A percentile compares a stretch with the other conserved stretches of the same genome.
phyloP scores from a whole-genome alignment of 495 filamentous ascomycete genomes.

The Penicillium turbatum region DNA sequence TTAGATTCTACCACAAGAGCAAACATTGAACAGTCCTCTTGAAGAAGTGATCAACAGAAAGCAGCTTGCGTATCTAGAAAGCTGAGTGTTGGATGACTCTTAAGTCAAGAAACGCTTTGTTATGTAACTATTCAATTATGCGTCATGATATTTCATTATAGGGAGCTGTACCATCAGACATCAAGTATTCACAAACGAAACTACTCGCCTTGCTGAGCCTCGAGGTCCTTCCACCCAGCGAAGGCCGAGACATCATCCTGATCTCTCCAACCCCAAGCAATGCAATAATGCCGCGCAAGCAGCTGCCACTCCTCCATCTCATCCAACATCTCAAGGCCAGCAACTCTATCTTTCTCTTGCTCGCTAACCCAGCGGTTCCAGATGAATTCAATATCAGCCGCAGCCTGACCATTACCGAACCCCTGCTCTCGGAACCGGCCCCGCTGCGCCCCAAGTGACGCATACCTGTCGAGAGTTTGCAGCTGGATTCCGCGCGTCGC shows the following conservation, averaged over 20 bases:
- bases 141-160: background rate
- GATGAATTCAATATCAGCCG: constrained; percentile 65
- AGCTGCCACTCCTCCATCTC: constrained; percentile 94
- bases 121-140: no score
- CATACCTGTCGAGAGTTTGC: constrained; percentile 73
- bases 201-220: constrained; percentile 24
- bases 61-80: no score
- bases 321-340: constrained; percentile 79
- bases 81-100: no score
- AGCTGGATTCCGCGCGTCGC: constrained; percentile 78
- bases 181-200: background rate
- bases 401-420: constrained; percentile 52
- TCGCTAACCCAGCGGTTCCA: constrained; percentile 69
- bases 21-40: no score
- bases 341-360: constrained; percentile 76
- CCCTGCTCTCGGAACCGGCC: constrained; percentile 58
- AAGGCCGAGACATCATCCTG: constrained; percentile 29
- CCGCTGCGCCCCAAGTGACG: constrained; percentile 59
- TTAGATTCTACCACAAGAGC: no score
- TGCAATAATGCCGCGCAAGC: constrained; percentile 82
- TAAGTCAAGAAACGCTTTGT: no score
- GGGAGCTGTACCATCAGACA: background rate
- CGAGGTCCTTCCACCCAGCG: constrained; percentile 36
- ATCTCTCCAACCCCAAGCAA: constrained; percentile 77
- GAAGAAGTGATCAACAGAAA: no score